Evolutionary conservation across 2,329 filamentous ascomycete species (phyloP).

Genomic region (Aplosporella prunicola): DNA sequence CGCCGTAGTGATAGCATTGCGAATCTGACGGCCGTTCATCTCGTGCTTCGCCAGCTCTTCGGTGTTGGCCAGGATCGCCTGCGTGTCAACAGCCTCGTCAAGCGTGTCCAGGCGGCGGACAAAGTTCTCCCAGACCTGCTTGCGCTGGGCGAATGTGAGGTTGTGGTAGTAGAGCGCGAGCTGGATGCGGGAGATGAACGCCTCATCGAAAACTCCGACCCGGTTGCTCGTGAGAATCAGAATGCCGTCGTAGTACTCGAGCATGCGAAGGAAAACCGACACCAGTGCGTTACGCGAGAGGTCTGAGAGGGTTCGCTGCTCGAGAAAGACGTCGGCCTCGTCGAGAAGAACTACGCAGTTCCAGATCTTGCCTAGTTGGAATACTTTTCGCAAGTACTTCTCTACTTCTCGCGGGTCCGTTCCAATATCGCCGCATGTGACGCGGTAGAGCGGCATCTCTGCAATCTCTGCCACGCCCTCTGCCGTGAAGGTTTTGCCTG

Average conservation of each 20-base stretch:
- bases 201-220: conserved; percentile 12
- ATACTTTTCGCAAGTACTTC: conserved; percentile 38
- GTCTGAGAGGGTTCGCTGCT: conserved; percentile 34
- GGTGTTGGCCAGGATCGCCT: conserved; percentile 29
- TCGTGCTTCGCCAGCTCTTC: conserved; percentile 32
- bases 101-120: conserved; percentile 13
- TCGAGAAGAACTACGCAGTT: conserved; percentile 40
- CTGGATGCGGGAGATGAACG: conserved; percentile 25
- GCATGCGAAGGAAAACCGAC: conserved; percentile 20
- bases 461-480: conserved; percentile 32
- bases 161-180: conserved; percentile 20
- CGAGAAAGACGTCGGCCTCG: conserved; percentile 53
- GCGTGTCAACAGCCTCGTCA: conserved; percentile 12
- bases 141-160: conserved; percentile 10
- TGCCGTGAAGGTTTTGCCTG: conserved; percentile 39
- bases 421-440: conserved; percentile 32
- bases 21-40: conserved; percentile 44
- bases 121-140: conserved; percentile 23
- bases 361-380: conserved; percentile 43
- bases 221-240: conserved; percentile 12
- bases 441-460: conserved; percentile 37
- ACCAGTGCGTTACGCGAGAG: conserved; percentile 30
- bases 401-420: conserved; percentile 36
- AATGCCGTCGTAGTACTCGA: conserved; percentile 31
- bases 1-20: conserved; percentile 33